Conservation (phyloP, 768 basidiomycete genomes). For the Galerina marginata region DNA sequence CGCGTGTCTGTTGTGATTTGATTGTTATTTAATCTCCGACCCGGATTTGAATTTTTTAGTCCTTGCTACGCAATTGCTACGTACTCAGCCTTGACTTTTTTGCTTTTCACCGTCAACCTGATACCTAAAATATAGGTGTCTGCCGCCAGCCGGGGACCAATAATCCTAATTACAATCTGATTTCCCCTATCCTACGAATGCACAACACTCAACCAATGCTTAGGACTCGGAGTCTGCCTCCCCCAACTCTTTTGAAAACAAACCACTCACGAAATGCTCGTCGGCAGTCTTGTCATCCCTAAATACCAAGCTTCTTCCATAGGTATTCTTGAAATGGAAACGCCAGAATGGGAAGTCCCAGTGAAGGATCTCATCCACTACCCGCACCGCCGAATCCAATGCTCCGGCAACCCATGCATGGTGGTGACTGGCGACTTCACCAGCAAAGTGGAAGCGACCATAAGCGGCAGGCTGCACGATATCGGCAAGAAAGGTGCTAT, state of each 20-base stretch:
- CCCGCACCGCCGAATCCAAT: slow-evolving; percentile 22
- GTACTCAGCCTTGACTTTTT: too few relatives aligned
- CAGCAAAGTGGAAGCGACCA: slow-evolving; percentile 35
- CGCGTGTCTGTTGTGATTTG: too few relatives aligned
- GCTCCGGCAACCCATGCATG: slow-evolving; percentile 33
- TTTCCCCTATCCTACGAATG: too few relatives aligned
- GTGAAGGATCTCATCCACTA: not conserved
- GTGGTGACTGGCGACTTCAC: slow-evolving; percentile 37
- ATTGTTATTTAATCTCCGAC: too few relatives aligned
- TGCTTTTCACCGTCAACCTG: too few relatives aligned
- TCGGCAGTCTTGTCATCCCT: not conserved
- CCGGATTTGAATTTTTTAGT: too few relatives aligned
- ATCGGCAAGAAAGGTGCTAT: slow-evolving; percentile 26
- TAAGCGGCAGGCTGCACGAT: slow-evolving; percentile 21
- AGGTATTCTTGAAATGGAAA: not conserved
- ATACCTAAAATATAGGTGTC: too few relatives aligned
- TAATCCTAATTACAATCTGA: too few relatives aligned
- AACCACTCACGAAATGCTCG: not conserved
- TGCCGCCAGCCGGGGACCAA: too few relatives aligned
- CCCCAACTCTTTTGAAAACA: not conserved
- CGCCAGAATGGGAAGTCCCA: not conserved
- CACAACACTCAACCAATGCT: too few relatives aligned
- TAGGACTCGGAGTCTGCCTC: not conserved
- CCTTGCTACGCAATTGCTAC: too few relatives aligned
- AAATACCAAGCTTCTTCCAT: not conserved